A percentile compares a stretch with the other conserved stretches of the same genome.
Conservation (phyloP, 2,329 filamentous ascomycete genomes). For the Pseudocercospora vitis region DNA sequence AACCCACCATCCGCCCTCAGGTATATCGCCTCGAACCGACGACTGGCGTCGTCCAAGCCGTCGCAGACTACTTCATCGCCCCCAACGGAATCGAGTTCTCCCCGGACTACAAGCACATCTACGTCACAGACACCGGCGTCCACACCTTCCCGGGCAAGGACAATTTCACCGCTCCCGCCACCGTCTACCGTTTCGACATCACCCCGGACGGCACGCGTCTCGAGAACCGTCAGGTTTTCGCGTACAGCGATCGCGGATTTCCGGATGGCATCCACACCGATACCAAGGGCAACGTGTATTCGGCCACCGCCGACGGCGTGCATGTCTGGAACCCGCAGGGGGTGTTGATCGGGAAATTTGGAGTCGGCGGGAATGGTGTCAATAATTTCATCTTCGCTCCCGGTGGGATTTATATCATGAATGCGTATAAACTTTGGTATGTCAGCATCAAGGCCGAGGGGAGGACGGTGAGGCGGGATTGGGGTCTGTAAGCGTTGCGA, state of each 20-base stretch:
- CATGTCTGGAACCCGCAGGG: constrained; percentile 56
- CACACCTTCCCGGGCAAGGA: constrained; percentile 29
- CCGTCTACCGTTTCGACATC: constrained; percentile 47
- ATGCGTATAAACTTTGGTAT: constrained; percentile 37
- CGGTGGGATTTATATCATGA: constrained; percentile 37
- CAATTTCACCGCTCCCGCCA: constrained; percentile 43
- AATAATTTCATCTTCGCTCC: constrained; percentile 40
- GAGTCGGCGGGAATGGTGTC: constrained; percentile 40
- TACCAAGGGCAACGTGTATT: constrained; percentile 55
- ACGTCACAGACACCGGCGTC: constrained; percentile 58
- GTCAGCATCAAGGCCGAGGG: constrained; percentile 37
- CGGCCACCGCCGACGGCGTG: constrained; percentile 54
- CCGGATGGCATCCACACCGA: constrained; percentile 61
- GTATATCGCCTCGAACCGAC: constrained; percentile 58
- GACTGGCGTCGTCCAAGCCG: constrained; percentile 55
- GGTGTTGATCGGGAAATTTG: constrained; percentile 57
- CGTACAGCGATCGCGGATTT: constrained; percentile 54
- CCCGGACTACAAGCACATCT: constrained; percentile 53
- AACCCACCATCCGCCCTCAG: constrained; percentile 55
- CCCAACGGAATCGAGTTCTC: constrained; percentile 61
- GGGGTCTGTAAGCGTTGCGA: constrained; percentile 25
- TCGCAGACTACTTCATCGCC: constrained; percentile 57
- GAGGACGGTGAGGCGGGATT: constrained; percentile 36
- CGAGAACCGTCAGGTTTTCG: constrained; percentile 51
- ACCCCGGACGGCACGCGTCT: constrained; percentile 38